These are phyloP conservation scores for Scutellaria barbata DNA, from an alignment of 257 asterid genomes.

Conservation along the genomic window DNA sequence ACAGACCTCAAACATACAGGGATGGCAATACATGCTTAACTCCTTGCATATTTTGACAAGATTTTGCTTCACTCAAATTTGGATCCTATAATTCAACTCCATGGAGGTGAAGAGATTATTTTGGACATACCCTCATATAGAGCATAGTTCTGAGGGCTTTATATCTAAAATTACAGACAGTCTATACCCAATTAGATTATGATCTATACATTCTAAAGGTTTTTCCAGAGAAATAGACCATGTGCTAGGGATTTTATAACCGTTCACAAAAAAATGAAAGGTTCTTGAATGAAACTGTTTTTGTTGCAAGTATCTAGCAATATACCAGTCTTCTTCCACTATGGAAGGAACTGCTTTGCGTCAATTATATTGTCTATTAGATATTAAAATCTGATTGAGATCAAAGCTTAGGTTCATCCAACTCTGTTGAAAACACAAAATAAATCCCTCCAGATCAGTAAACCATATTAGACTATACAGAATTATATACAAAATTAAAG, in stretches of 20 bases:
- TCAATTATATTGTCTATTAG: not conserved
- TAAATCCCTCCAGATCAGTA: not conserved
- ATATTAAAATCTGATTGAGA: constrained; percentile 2
- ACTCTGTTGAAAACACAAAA: not conserved
- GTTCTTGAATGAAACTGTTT: constrained; percentile 6
- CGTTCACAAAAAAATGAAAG: not conserved
- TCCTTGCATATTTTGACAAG: constrained; percentile 12
- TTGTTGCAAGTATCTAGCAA: not conserved
- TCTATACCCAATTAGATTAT: constrained; percentile 12
- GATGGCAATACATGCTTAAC: constrained; percentile 12
- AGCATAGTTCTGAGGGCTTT: constrained; percentile 2
- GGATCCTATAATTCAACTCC: not conserved
- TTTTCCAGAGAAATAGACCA: not conserved
- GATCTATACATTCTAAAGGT: not conserved
- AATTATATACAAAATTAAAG: not conserved
- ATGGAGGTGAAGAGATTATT: not conserved
- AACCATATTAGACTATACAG: not conserved
- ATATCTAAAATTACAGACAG: not conserved
- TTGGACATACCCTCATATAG: not conserved
- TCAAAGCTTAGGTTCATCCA: not conserved
- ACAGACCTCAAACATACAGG: constrained; percentile 17
- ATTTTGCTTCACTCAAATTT: not conserved
- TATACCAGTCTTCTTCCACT: not conserved
- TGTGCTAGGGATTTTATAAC: not conserved
- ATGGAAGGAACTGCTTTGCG: not conserved